Conservation (phyloP, 805 yeast genomes). For the Myxozyma nipponensis region DNA sequence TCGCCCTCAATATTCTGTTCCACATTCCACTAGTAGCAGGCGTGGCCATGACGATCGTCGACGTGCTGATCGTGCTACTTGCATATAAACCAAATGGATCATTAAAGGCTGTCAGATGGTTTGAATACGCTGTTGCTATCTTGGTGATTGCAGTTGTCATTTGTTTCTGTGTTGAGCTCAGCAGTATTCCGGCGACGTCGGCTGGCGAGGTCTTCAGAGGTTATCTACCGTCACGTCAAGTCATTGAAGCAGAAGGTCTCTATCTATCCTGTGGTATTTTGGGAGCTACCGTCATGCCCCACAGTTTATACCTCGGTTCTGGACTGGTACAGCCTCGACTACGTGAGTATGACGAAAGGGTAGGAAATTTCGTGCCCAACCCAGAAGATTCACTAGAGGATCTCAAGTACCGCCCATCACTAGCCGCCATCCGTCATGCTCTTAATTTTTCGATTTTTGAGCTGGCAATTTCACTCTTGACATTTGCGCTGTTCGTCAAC, state of each 20-base stretch:
- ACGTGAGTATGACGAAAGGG: conserved; percentile 66
- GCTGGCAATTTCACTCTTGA: conserved; percentile 61
- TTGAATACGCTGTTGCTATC: conserved; percentile 75
- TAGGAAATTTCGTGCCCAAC: conserved; percentile 54
- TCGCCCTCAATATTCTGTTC: conserved; percentile 79
- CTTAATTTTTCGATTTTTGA: conserved; percentile 70
- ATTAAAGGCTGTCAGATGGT: conserved; percentile 66
- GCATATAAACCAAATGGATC: conserved; percentile 88
- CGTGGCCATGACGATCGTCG: conserved; percentile 77
- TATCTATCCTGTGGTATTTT: conserved; percentile 78
- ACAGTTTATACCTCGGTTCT: conserved; percentile 79
- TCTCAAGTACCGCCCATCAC: conserved; percentile 59
- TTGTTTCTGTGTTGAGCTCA: conserved; percentile 77
- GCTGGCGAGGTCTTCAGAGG: conserved; percentile 64
- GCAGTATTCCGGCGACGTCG: conserved; percentile 53
- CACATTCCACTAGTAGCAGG: conserved; percentile 78
- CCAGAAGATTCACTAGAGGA: conserved; percentile 27
- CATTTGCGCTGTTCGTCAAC: conserved; percentile 83
- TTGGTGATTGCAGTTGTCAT: conserved; percentile 78
- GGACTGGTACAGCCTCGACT: conserved; percentile 85
- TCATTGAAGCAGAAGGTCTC: conserved; percentile 61
- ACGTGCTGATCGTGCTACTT: conserved; percentile 77
- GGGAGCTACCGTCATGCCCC: conserved; percentile 97
- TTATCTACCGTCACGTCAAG: conserved; percentile 51
- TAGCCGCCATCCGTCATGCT: conserved; percentile 67